Conservation (phyloP, 2,329 filamentous ascomycete genomes). For the Nectriaceae sp. region DNA sequence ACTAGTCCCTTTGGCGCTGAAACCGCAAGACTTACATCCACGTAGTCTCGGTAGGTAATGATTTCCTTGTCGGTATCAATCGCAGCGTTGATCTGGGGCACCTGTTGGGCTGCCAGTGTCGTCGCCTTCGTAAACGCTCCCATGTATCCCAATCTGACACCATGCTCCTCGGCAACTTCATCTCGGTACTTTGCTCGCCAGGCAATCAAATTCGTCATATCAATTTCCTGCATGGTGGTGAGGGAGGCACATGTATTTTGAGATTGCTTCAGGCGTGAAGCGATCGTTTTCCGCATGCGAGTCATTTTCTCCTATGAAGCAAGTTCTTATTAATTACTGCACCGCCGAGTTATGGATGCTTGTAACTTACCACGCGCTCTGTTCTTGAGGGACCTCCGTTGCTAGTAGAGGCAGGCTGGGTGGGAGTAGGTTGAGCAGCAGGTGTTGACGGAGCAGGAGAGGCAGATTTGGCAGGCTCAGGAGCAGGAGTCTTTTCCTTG, state of each 20-base stretch:
- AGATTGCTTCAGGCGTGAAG: constrained; percentile 67
- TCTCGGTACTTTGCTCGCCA: constrained; percentile 66
- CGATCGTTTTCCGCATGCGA: constrained; percentile 77
- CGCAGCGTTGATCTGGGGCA: constrained; percentile 71
- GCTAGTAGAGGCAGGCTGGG: constrained; percentile 8
- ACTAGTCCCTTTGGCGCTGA: constrained; percentile 71
- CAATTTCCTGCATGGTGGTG: constrained; percentile 54
- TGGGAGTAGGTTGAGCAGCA: constrained; percentile 4
- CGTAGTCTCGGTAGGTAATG: constrained; percentile 59
- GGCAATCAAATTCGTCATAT: constrained; percentile 67
- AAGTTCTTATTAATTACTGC: too few relatives aligned
- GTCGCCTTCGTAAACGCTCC: constrained; percentile 76
- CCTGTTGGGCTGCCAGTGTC: constrained; percentile 65
- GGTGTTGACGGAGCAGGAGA: background rate
- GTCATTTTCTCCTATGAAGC: constrained; percentile 42
- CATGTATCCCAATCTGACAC: constrained; percentile 64
- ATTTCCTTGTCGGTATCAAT: constrained; percentile 60
- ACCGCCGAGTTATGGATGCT: constrained; percentile 1
- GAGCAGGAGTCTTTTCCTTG: background rate
- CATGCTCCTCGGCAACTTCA: constrained; percentile 30
- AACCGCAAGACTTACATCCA: constrained; percentile 73
- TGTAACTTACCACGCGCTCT: constrained; percentile 23
- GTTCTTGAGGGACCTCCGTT: constrained; percentile 7
- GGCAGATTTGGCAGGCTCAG: background rate
- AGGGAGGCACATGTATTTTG: constrained; percentile 69